phyloP scores from a whole-genome alignment of 2,329 filamentous ascomycete genomes.

The Aureobasidium sp. region DNA sequence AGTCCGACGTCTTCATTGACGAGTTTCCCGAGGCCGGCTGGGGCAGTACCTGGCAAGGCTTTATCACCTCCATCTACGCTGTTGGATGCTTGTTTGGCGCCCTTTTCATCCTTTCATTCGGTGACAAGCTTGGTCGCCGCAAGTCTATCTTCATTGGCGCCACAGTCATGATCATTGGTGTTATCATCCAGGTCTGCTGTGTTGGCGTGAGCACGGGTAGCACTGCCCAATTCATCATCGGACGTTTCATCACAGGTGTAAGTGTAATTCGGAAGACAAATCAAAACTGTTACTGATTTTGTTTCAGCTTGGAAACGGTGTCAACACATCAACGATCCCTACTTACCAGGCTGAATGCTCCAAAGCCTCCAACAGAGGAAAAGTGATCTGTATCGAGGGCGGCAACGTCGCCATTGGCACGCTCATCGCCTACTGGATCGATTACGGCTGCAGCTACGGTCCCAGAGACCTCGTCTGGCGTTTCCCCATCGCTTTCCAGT shows the following conservation, averaged over 20 bases:
- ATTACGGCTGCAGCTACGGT: slow-evolving; percentile 38
- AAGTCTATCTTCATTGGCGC: slow-evolving; percentile 38
- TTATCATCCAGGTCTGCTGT: slow-evolving; percentile 34
- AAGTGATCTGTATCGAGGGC: slow-evolving; percentile 54
- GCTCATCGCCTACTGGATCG: slow-evolving; percentile 44
- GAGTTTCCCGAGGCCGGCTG: slow-evolving; percentile 34
- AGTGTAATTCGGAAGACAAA: not conserved
- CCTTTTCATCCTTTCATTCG: slow-evolving; percentile 32
- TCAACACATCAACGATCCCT: slow-evolving; percentile 50
- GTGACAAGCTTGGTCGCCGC: slow-evolving; percentile 38
- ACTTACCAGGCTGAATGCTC: slow-evolving; percentile 50
- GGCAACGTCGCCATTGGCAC: slow-evolving; percentile 47
- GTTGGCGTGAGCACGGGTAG: slow-evolving; percentile 29
- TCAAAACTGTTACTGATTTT: not conserved
- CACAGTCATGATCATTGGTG: slow-evolving; percentile 38
- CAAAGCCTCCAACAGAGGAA: slow-evolving; percentile 51
- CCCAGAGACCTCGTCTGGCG: slow-evolving; percentile 30
- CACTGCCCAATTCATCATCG: slow-evolving; percentile 47
- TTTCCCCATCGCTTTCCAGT: slow-evolving; percentile 39
- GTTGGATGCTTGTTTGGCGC: slow-evolving; percentile 43
- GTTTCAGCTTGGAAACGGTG: slow-evolving; percentile 40
- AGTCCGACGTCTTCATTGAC: slow-evolving; percentile 28
- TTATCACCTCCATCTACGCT: slow-evolving; percentile 48
- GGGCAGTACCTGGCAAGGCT: slow-evolving; percentile 44
- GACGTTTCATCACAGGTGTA: slow-evolving; percentile 46